A percentile compares a stretch with the other conserved stretches of the same genome.
Conservation (phyloP, 2,329 filamentous ascomycete genomes). For the Botrytis elliptica region DNA sequence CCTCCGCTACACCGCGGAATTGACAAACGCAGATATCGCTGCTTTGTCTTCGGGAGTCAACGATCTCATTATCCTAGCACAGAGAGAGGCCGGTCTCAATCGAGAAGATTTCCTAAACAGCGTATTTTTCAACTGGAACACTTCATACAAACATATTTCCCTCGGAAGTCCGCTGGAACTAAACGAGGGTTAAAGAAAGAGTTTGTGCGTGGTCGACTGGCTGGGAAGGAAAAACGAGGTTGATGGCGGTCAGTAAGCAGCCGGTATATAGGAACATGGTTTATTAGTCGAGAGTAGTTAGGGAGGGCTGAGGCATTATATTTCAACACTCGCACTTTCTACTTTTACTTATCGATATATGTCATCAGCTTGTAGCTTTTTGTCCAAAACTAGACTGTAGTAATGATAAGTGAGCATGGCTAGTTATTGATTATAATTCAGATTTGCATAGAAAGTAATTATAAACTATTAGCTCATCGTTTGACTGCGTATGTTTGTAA, state of each 20-base stretch:
- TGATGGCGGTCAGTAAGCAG: not conserved
- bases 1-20: not conserved
- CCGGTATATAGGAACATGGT: not conserved
- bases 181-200: not conserved
- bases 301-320: not conserved
- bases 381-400: not conserved
- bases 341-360: not conserved
- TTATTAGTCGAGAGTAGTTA: not conserved
- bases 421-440: not conserved
- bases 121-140: not conserved
- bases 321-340: not conserved
- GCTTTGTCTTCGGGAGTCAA: not conserved
- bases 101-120: not conserved
- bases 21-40: not conserved
- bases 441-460: not conserved
- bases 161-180: not conserved
- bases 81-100: not conserved
- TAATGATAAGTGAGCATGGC: not conserved
- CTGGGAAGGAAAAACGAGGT: not conserved
- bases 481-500: no score
- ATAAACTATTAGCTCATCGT: no score
- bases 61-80: not conserved
- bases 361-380: not conserved
- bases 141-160: not conserved
- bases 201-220: no score